phyloP scores from a whole-genome alignment of 495 filamentous ascomycete genomes.

The Aspergillus haitiensis region DNA sequence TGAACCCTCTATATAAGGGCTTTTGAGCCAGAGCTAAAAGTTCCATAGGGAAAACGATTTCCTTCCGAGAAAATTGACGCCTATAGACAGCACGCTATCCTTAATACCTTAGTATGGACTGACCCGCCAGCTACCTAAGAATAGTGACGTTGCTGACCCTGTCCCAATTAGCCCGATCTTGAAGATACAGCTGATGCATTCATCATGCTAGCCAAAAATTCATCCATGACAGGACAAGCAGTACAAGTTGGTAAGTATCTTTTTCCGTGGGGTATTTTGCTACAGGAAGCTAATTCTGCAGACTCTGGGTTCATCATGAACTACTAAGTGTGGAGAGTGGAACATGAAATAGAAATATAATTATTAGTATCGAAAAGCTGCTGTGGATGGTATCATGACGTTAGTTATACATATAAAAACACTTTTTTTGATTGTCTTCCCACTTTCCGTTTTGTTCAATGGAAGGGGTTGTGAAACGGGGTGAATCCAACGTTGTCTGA shows the following conservation, averaged over 20 bases:
- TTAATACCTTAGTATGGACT: constrained; percentile 46
- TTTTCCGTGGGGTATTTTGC: not conserved
- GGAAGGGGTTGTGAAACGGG: constrained; percentile 42
- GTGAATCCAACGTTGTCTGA: constrained; percentile 32
- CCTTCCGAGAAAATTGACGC: constrained; percentile 40
- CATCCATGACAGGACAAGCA: constrained; percentile 58
- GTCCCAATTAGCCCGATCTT: constrained; percentile 45
- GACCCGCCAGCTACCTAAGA: not conserved
- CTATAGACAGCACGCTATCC: constrained; percentile 36
- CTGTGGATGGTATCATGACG: constrained; percentile 23
- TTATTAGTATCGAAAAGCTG: constrained; percentile 3
- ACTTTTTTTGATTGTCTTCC: constrained; percentile 3
- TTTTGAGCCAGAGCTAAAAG: constrained; percentile 7
- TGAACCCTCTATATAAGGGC: not conserved
- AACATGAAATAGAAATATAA: not conserved
- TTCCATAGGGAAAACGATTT: constrained; percentile 47
- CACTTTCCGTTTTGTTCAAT: constrained; percentile 20
- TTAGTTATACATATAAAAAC: constrained; percentile 23
- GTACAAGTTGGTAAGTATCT: constrained; percentile 51
- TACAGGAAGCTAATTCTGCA: constrained; percentile 23
- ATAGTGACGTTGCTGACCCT: constrained; percentile 15
- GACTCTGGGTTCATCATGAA: constrained; percentile 41
- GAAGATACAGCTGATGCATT: constrained; percentile 58
- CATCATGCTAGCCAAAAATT: constrained; percentile 53
- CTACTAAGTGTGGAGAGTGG: constrained; percentile 12